Evolutionary conservation across 371 early-diverging fungal species (phyloP), one percentile per base, ranked within the genome.

Genomic region (Dichotomocladium elegans): DNA sequence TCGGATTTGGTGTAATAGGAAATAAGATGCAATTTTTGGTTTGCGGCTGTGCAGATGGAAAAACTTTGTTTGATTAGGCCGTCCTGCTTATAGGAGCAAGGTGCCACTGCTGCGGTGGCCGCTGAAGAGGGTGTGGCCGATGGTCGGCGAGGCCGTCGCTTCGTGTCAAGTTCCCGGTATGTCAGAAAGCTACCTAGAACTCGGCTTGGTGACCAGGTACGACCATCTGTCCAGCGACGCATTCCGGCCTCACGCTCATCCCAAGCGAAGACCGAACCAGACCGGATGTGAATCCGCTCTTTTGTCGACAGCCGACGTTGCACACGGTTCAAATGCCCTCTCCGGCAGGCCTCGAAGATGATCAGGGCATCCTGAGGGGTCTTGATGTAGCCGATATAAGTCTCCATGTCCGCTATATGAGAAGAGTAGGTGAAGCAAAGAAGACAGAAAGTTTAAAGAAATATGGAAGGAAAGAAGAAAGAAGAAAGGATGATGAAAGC

Each of bases 221-320:
- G 72, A 4, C 92, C 91, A 61, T 93, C 94, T 0, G 94, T 93
- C 94, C 94, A 93, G n/a, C 94, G 78, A 43, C 86, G 76, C 78
- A 93, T 92, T 0, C 92, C 88, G 4, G 90, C 81, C 53, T 92
- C 93, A 19, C 81, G 71, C 65, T 93, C 93, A 61, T 89, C 90
- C 85, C 89, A 92, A n/a, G 89, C 86, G 62, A 89, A 93, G 0
- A 92, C 84, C 1, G 91, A 86, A 1, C 92, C 92, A 4, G 91
- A 85, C 37, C 63, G 75, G 55, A 86, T 85, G 33, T 68, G 69
- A n/a, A 59, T 54, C 37, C 83, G 79, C 58, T 87, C 84, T 53
- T 78, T 74, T 15, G 83, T 83, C 41, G 80, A 74, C 19, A 92
- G 77, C 19, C 93, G 79, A n/a, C 92, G 80, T 46, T 82, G 85